Evolutionary conservation across 345 rosid species (phyloP).

Genomic region (Gossypium ekmanianum): DNA sequence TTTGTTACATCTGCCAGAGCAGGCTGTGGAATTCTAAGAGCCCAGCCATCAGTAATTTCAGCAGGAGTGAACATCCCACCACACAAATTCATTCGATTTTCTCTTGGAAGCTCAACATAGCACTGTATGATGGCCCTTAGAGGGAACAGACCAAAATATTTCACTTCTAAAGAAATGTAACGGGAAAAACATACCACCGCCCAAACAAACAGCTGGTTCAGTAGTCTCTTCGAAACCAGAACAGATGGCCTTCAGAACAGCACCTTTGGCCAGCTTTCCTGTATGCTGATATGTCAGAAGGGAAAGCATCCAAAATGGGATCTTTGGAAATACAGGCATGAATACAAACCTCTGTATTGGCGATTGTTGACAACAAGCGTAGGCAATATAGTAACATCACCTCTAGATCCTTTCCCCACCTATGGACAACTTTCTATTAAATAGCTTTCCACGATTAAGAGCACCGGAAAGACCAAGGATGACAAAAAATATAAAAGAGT

Average conservation of each 20-base stretch:
- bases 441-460: conserved; percentile 4
- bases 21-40: background rate
- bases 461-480: background rate
- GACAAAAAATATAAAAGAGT: background rate
- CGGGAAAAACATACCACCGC: conserved; percentile 52
- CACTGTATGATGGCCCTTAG: background rate
- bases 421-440: conserved; percentile 29
- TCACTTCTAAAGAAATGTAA: conserved; percentile 6
- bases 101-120: background rate
- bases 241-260: conserved; percentile 91
- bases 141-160: background rate
- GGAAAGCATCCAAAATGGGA: conserved; percentile 13
- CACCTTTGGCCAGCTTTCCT: conserved; percentile 93
- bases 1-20: conserved; percentile 9
- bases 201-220: conserved; percentile 89
- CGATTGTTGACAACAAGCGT: conserved; percentile 92
- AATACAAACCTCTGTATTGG: conserved; percentile 80
- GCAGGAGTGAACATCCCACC: background rate
- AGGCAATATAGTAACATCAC: conserved; percentile 98
- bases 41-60: background rate
- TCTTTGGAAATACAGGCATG: conserved; percentile 12
- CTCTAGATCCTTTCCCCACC: conserved; percentile 98
- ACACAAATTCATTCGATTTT: background rate
- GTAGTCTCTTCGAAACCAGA: conserved; percentile 98
- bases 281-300: conserved; percentile 26